Evolutionary conservation across 31 red algal genomes (phyloP), one percentile per base, ranked within the genome.

Genomic region (Odonthalia washingtoniensis): DNA sequence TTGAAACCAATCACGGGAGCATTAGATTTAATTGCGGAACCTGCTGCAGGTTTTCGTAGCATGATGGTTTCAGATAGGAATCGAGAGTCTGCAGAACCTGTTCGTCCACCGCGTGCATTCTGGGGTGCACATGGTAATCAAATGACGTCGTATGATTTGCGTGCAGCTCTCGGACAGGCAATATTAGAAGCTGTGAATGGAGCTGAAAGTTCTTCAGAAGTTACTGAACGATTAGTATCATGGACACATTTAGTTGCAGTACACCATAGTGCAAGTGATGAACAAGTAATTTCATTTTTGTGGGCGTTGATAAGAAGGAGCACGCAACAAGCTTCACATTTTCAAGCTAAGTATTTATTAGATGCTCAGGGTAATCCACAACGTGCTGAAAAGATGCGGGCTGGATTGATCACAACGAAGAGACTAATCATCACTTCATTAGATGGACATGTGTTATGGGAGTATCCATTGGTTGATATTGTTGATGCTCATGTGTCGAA

Each of bases 11-110:
- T 99, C 30, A 95, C 97, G 38, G 97, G 97, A 41, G 92, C 94
- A 32, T 80, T 99, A 6, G 97, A 99, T 70, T 72, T 99, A 60
- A 96, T 99, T 88, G 94, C 94, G 9, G 97, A 99, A 66, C 94
- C 97, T 17, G 94, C 97, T 60, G 94, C 90, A 49, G 97, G 97
- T 24, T 91, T 99, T 62, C 79, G 94, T 41, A 94, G 85, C 72
- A 99, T 96, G 97, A 94, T 96, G 90, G 91, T 93, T 40, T 92
- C 91, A 64, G 90, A 85, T 1, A 76, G 86, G 52, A 83, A 75
- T 26, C 72, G 75, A 46, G 88, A 93, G 44, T 28, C 72, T 53
- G 97, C 93, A 12, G 94, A 93, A 70, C 97, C 97, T 21, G 72
- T 83, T 45, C 86, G 94, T 33, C 97, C 97, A 16, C 87, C 97